These are phyloP conservation scores for Saccharomycopsis vini DNA, from an alignment of 805 yeast species.

Conservation along the genomic window DNA sequence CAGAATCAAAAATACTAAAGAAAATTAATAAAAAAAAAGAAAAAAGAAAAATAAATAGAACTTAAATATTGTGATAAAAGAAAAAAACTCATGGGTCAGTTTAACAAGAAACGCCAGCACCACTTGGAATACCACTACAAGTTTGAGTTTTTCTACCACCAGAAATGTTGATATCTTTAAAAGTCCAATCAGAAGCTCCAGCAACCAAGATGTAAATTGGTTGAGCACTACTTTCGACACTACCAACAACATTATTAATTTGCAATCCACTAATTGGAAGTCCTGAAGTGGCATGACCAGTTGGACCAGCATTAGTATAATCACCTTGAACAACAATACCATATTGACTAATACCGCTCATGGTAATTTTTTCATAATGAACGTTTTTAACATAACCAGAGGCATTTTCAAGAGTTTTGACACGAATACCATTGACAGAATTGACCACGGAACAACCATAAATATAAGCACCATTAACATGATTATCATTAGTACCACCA, in stretches of 20 bases:
- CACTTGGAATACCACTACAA: constrained; percentile 20
- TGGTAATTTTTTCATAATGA: constrained; percentile 11
- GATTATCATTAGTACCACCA: constrained; percentile 19
- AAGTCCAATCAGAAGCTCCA: constrained; percentile 19
- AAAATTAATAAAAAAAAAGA: no score
- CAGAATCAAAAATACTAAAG: no score
- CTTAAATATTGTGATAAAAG: no score
- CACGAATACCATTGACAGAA: constrained; percentile 19
- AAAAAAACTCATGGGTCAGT: no score
- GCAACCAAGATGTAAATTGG: constrained; percentile 16
- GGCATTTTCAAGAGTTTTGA: constrained; percentile 19
- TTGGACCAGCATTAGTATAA: constrained; percentile 18
- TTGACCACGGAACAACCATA: constrained; percentile 11
- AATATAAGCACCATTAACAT: constrained; percentile 15
- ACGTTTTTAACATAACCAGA: constrained; percentile 19
- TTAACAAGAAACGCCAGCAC: constrained; percentile 19
- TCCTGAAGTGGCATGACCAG: constrained; percentile 18
- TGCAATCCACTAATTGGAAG: constrained; percentile 19
- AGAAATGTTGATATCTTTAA: constrained; percentile 10
- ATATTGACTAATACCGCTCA: constrained; percentile 10
- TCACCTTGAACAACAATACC: constrained; percentile 20
- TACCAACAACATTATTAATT: constrained; percentile 16
- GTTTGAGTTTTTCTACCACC: constrained; percentile 15
- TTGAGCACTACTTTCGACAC: constrained; percentile 16
- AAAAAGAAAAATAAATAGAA: no score